phyloP scores from a whole-genome alignment of 768 basidiomycete genomes.

The Brasilioporus rufonigricans region DNA sequence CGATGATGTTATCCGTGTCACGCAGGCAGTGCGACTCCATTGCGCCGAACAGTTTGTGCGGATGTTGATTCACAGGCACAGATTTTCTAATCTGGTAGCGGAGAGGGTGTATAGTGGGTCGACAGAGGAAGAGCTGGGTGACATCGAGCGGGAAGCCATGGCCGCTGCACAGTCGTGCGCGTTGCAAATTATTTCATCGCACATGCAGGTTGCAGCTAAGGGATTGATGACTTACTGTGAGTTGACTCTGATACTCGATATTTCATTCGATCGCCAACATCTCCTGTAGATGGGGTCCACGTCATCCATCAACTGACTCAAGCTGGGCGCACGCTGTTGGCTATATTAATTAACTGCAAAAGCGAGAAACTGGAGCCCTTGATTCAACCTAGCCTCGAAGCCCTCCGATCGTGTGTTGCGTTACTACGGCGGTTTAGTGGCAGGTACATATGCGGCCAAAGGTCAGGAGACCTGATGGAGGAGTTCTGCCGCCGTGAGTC shows the following conservation, averaged over 20 bases:
- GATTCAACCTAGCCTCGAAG: slow-evolving; percentile 81
- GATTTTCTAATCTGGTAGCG: slow-evolving; percentile 75
- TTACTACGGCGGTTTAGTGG: slow-evolving; percentile 87
- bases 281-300: slow-evolving; percentile 76
- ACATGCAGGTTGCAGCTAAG: slow-evolving; percentile 82
- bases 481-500: slow-evolving; percentile 84
- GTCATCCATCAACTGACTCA: slow-evolving; percentile 95
- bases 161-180: slow-evolving; percentile 73
- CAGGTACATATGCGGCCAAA: slow-evolving; percentile 86
- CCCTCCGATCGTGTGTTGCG: slow-evolving; percentile 83
- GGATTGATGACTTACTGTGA: slow-evolving; percentile 93
- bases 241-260: slow-evolving; percentile 30
- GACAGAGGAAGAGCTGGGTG: slow-evolving; percentile 51
- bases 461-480: slow-evolving; percentile 91
- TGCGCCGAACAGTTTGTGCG: slow-evolving; percentile 86
- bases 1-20: slow-evolving; percentile 85
- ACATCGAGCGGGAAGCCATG: slow-evolving; percentile 78
- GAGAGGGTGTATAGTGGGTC: slow-evolving; percentile 54
- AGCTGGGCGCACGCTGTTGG: slow-evolving; percentile 87
- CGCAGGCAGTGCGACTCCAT: slow-evolving; percentile 83
- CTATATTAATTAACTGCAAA: slow-evolving; percentile 85
- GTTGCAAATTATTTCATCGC: slow-evolving; percentile 76
- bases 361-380: slow-evolving; percentile 71
- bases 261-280: slow-evolving; percentile 12
- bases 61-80: slow-evolving; percentile 86